These are phyloP conservation scores for Lichtheimia hyalospora DNA, from an alignment of 371 early-diverging fungal genomes.

Conservation along the genomic window DNA sequence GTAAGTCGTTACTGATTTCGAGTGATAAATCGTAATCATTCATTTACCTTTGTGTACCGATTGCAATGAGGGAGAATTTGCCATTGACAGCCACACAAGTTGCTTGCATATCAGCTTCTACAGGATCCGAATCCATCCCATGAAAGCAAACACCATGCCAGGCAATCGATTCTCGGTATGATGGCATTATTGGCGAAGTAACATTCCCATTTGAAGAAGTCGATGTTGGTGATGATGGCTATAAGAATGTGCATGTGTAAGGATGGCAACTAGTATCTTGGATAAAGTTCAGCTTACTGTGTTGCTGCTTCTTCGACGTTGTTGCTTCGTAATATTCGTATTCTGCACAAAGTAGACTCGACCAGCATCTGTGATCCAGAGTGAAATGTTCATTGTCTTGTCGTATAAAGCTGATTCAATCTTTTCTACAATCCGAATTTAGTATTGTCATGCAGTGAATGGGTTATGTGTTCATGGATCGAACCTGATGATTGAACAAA, in stretches of 20 bases:
- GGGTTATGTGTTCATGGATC: background rate
- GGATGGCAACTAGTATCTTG: background rate
- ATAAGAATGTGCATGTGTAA: background rate
- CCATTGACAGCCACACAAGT: constrained; percentile 45
- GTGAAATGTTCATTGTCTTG: constrained; percentile 36
- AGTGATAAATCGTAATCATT: background rate
- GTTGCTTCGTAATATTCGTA: background rate
- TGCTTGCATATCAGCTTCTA: constrained; percentile 18
- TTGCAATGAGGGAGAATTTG: constrained; percentile 45
- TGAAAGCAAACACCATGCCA: constrained; percentile 49
- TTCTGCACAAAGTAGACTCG: constrained; percentile 41
- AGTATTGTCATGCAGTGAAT: background rate
- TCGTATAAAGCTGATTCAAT: constrained; percentile 26
- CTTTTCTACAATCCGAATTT: constrained; percentile 21
- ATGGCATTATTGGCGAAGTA: constrained; percentile 22
- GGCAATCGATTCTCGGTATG: constrained; percentile 27
- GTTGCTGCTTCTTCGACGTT: constrained; percentile 20
- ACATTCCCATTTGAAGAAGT: constrained; percentile 4
- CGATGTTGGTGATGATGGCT: constrained; percentile 8
- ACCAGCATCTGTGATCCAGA: constrained; percentile 45
- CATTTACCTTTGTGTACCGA: constrained; percentile 41
- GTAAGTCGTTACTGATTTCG: background rate
- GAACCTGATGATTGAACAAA: constrained; percentile 22
- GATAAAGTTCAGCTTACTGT: background rate
- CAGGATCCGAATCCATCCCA: constrained; percentile 11